Conservation (phyloP, 2,329 filamentous ascomycete genomes). For the Cryoendolithus antarcticus region DNA sequence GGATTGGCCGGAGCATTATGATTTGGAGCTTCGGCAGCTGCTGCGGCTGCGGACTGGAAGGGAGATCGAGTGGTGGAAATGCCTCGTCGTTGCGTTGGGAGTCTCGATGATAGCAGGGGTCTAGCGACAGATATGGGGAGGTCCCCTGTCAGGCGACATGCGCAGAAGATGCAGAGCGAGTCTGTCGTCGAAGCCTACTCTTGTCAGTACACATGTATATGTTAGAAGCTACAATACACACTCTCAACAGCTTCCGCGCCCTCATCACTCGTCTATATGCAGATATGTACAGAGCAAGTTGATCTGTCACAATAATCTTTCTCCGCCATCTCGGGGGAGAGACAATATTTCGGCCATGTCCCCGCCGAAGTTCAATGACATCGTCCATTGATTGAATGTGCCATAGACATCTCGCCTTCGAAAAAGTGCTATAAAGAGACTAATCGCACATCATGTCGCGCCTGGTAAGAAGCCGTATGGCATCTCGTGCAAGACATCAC, state of each 20-base stretch:
- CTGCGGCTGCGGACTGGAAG: neutral
- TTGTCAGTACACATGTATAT: slow-evolving; percentile 7
- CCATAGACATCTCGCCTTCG: neutral
- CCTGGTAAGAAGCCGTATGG: slow-evolving; percentile 7
- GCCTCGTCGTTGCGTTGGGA: neutral
- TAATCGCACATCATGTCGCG: slow-evolving; percentile 13
- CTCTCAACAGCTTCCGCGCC: slow-evolving; percentile 17
- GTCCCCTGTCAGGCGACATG: slow-evolving; percentile 16
- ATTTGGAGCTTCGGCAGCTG: neutral
- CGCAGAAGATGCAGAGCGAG: slow-evolving; percentile 23
- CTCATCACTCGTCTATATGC: slow-evolving; percentile 11
- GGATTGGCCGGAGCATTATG: neutral
- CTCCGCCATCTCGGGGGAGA: too few species aligned
- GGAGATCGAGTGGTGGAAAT: too few species aligned
- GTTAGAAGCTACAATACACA: slow-evolving; percentile 3
- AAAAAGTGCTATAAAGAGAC: neutral
- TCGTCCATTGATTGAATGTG: neutral
- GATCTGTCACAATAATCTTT: too few species aligned
- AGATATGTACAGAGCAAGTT: slow-evolving; percentile 1
- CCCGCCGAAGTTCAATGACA: neutral
- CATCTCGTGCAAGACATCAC: neutral
- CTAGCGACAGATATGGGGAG: slow-evolving; percentile 5
- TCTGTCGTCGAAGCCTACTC: slow-evolving; percentile 13
- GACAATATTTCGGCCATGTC: too few species aligned
- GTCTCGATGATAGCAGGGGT: neutral